phyloP scores from a whole-genome alignment of 2,329 filamentous ascomycete species.

The Epichloe baconii region DNA sequence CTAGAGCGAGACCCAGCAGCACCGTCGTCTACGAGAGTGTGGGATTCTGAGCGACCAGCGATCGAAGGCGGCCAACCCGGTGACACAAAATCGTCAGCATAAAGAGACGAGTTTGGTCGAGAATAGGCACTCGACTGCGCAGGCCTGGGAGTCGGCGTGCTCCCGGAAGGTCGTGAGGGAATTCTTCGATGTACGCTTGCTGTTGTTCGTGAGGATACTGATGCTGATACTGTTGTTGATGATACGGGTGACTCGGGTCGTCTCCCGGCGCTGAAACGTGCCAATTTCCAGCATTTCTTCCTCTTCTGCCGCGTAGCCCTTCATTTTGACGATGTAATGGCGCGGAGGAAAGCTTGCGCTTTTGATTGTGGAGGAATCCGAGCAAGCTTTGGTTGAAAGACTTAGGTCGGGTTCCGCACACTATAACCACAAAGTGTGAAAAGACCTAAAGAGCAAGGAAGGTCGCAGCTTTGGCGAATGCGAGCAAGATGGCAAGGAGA shows the following conservation, averaged over 20 bases:
- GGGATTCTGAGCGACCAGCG: constrained; percentile 14
- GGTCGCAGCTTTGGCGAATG: not conserved
- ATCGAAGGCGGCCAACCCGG: constrained; percentile 10
- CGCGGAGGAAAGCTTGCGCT: not conserved
- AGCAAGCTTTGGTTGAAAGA: not conserved
- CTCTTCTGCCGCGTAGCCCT: constrained; percentile 17
- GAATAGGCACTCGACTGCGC: constrained; percentile 1
- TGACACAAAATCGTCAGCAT: constrained; percentile 5
- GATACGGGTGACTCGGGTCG: not conserved
- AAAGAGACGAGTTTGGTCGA: constrained; percentile 2
- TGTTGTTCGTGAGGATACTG: constrained; percentile 13
- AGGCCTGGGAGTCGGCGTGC: constrained; percentile 2
- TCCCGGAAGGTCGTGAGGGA: not conserved
- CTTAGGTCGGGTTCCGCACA: not conserved
- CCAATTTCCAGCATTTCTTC: constrained; percentile 25
- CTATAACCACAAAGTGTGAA: not conserved
- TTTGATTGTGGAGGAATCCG: not conserved
- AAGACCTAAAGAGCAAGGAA: not conserved
- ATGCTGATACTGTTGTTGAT: constrained; percentile 11
- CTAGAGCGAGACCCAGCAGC: constrained; percentile 12
- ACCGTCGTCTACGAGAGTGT: constrained; percentile 18
- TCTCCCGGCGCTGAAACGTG: constrained; percentile 10
- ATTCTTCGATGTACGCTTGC: constrained; percentile 11
- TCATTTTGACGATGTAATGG: constrained; percentile 12
- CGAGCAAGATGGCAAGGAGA: not conserved